A percentile compares a stretch with the other conserved stretches of the same genome.
These are phyloP conservation scores for Didymella keratinophila DNA, from an alignment of 2,329 filamentous ascomycete species.

Conservation along the genomic window DNA sequence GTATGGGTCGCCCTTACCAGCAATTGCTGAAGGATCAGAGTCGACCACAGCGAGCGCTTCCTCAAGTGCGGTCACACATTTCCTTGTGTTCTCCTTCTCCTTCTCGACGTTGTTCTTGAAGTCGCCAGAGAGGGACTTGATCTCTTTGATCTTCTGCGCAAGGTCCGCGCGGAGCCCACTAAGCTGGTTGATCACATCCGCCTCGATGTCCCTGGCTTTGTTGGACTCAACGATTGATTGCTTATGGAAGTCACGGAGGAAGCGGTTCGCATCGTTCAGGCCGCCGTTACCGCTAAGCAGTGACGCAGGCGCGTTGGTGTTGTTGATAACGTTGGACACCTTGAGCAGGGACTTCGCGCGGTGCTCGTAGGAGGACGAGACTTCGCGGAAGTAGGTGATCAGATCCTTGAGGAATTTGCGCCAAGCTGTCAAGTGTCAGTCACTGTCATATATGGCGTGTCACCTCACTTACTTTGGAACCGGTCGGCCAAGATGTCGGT, in stretches of 20 bases:
- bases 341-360: constrained; percentile 83
- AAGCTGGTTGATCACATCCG: constrained; percentile 87
- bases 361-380: constrained; percentile 87
- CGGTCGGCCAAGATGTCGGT: constrained; percentile 86
- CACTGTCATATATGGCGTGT: neutral
- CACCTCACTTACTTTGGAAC: constrained; percentile 75
- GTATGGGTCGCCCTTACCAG: constrained; percentile 91
- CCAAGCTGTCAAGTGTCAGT: constrained; percentile 73
- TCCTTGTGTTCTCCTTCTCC: constrained; percentile 86
- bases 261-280: constrained; percentile 84
- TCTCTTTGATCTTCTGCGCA: constrained; percentile 97
- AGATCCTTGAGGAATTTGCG: constrained; percentile 93
- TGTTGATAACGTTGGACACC: constrained; percentile 83
- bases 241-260: constrained; percentile 84
- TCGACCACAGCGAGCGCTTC: constrained; percentile 83
- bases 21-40: constrained; percentile 74
- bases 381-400: constrained; percentile 91
- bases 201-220: constrained; percentile 89
- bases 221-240: constrained; percentile 79
- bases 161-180: constrained; percentile 87
- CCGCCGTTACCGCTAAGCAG: constrained; percentile 79
- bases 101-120: constrained; percentile 98
- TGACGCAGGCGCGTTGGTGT: constrained; percentile 74
- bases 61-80: constrained; percentile 79
- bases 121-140: constrained; percentile 89